Percentiles rank a stretch among this genome's conserved stretches.
Evolutionary conservation across 2,329 filamentous ascomycete genomes (phyloP).

Genomic region (Colletotrichum chrysophilum): DNA sequence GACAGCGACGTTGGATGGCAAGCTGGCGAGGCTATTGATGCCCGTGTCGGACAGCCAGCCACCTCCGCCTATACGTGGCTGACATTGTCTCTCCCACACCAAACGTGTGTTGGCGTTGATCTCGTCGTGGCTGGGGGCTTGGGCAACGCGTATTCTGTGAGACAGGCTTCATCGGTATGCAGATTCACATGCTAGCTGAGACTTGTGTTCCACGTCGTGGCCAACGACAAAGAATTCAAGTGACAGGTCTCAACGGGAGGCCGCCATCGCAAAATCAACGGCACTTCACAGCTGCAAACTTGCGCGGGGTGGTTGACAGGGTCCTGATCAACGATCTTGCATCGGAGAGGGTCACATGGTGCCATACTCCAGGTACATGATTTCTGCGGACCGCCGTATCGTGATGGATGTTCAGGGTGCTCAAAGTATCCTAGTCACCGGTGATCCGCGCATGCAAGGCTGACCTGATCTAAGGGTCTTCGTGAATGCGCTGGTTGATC

Average conservation of each 20-base stretch:
- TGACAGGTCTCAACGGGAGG: neutral
- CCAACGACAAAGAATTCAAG: neutral
- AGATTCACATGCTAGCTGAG: neutral
- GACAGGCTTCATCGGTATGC: neutral
- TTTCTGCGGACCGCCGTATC: neutral
- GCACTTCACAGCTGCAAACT: neutral
- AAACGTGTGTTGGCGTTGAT: neutral
- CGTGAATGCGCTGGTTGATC: neutral
- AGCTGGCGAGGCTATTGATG: neutral
- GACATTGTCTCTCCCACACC: neutral
- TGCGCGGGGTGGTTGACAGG: neutral
- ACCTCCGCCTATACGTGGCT: neutral
- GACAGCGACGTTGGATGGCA: neutral
- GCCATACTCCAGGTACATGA: neutral
- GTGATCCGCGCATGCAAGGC: neutral
- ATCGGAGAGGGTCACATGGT: neutral
- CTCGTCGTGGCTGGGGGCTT: neutral
- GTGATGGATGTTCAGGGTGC: neutral
- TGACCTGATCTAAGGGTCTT: neutral
- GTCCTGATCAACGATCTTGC: conserved; percentile 5
- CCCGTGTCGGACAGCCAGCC: conserved; percentile 11
- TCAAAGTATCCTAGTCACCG: neutral
- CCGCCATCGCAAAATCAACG: neutral
- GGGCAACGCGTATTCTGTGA: neutral
- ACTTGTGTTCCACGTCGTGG: neutral